Evolutionary conservation across 306 rosid genomes (phyloP), one percentile per base, ranked within the genome.

Genomic region (Vigna unguiculata): DNA sequence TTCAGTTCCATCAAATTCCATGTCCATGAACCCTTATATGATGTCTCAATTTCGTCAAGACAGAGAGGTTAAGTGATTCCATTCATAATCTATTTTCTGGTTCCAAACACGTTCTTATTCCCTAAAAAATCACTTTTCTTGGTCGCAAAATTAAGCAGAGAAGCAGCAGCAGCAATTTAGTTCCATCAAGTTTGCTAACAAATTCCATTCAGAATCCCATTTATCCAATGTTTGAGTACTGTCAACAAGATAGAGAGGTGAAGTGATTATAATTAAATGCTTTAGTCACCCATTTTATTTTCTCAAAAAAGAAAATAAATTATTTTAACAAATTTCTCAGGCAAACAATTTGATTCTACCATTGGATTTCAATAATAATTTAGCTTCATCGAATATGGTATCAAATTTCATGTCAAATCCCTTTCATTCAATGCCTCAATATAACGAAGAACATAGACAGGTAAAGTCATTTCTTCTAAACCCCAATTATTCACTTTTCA

Each of bases 351-450:
- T 32, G 16, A 30, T 17, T 25, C 2, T 46, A 12, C 14, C 65
- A 6, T 24, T 49, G 45, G 25, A 76, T 66, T 79, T 76, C 75
- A 24, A 71, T 65, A 12, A 2, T 3, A 74, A 21, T 49, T 24
- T 61, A 1, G 10, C 6, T 40, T 32, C 82, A 15, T 17, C 71
- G 51, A 64, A 70, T 3, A 16, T 64, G 6, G 5, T 60, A 0
- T 46, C 40, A 4, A 63, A 24, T 21, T 54, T 12, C 51, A 59
- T 72, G 64, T 47, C 54, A 1, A 5, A 25, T 3, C 24, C 59
- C 12, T 5, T 46, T 9, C n/a, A 12, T 58, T 8, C 11, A 32
- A 17, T 65, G 17, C 49, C 65, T 49, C 24, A 15, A 7, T 22
- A 47, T 40, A 17, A 1, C 5, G 53, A 9, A 10, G 6, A 68